Percentiles rank a stretch among this genome's conserved stretches.
phyloP scores from a whole-genome alignment of 164 flowering plant species.

The Sextonia rubra region DNA sequence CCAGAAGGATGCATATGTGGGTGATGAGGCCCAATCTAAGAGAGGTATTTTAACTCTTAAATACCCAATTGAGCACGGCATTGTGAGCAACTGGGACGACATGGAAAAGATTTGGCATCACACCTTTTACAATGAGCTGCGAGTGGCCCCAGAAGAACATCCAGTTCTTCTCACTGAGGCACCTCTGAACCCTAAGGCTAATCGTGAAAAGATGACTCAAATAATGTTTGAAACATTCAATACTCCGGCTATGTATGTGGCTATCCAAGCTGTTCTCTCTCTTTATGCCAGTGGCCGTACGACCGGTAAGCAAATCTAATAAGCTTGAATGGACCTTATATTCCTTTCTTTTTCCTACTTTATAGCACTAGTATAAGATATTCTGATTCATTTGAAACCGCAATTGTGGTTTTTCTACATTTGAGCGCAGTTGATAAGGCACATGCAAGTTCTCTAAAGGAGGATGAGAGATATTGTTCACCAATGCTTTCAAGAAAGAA shows the following conservation, averaged over 20 bases:
- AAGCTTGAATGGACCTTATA: not conserved
- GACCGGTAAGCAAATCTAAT: constrained; percentile 40
- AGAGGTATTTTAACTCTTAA: constrained; percentile 69
- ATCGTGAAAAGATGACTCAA: constrained; percentile 78
- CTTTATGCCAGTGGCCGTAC: constrained; percentile 80
- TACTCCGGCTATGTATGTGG: constrained; percentile 74
- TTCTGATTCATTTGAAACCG: not conserved
- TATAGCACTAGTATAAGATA: not conserved
- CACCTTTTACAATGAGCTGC: constrained; percentile 71
- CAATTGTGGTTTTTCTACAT: too few relatives aligned
- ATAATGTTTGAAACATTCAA: constrained; percentile 78
- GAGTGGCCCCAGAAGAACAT: constrained; percentile 84
- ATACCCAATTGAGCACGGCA: constrained; percentile 77
- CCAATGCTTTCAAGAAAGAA: too few relatives aligned
- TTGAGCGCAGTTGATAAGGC: too few relatives aligned
- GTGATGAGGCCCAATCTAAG: constrained; percentile 78
- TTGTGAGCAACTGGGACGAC: constrained; percentile 82
- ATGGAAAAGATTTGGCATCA: constrained; percentile 90
- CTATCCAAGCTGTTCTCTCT: constrained; percentile 71
- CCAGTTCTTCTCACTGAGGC: constrained; percentile 78
- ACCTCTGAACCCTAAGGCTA: constrained; percentile 77
- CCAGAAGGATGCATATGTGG: constrained; percentile 72
- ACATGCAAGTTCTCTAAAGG: too few relatives aligned
- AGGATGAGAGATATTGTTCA: too few relatives aligned
- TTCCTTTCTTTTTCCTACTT: not conserved